Base-by-base conservation (phyloP, 2,329 filamentous ascomycete species). In the Ophiostoma sp. region DNA sequence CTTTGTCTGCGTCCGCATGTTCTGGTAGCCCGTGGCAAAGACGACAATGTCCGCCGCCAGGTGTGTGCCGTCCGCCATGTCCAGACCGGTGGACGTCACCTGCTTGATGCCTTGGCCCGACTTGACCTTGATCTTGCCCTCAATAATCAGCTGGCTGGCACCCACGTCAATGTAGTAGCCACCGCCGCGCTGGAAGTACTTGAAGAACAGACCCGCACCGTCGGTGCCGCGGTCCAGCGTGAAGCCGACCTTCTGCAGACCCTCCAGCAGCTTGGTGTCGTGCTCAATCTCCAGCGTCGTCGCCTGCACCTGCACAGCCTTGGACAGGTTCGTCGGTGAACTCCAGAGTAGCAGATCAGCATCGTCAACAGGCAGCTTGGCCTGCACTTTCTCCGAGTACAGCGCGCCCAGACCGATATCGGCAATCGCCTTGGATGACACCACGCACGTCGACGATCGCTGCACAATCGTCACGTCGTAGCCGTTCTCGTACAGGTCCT, bases 1-100 rank as follows among this genome's bases (percentile, higher is more conserved):
- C 19, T 87, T 82, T 2, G 90, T 87, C 28, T 87, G 87, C 0
- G 87, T 89, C 11, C 85, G 84, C 90, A 93, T 93, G 78, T 91
- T 92, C 75, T 90, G 86, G 77, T 91, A 82, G 3, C 86, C 87
- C 1, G 87, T 89, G 5, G 87, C 87, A 71, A 88, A 83, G 17
- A 91, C 84, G 2, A 91, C 84, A 61, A 88, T 82, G 77, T 90
- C 88, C 0, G 88, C 87, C 25, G 85, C 81, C 0, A 90, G 78
- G 45, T 82, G 80, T 3, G 81, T 81, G 1, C 87, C 87, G 75
- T 90, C 87, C 1, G 82, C 82, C 8, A 88, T 81, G 6, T 79
- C 76, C 4, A 84, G 74, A n/a, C 81, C 83, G 2, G 80, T 77
- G 2, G 82, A 78, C 0, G 82, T 80, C 61, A 90, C 85, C 33